These are phyloP conservation scores for Plasmodium vivax DNA, from an alignment of 169 alveolate genomes.

Conservation along the genomic window DNA sequence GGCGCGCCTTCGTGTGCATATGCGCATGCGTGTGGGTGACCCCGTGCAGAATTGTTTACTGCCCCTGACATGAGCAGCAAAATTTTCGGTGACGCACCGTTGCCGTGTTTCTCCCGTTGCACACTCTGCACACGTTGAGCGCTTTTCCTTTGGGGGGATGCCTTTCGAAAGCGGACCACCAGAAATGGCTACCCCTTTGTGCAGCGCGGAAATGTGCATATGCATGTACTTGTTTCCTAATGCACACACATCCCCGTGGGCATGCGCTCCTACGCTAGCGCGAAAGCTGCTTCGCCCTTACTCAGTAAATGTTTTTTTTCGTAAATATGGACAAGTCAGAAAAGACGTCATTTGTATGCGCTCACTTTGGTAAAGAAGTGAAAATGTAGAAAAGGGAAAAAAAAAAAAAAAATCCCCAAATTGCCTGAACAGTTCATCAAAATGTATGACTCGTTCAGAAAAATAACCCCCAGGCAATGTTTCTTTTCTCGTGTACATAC, in stretches of 20 bases:
- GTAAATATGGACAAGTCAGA: neutral
- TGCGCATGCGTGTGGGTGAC: neutral
- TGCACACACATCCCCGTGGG: neutral
- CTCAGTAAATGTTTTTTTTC: neutral
- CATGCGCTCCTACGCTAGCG: neutral
- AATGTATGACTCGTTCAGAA: constrained; percentile 6
- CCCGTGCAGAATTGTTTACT: neutral
- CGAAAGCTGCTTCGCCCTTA: neutral
- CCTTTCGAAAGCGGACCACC: neutral
- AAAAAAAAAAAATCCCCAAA: constrained; percentile 9
- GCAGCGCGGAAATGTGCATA: neutral
- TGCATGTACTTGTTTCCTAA: neutral
- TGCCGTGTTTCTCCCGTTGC: neutral
- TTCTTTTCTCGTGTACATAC: neutral
- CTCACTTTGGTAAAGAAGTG: neutral
- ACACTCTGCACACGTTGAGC: neutral
- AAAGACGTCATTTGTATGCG: neutral
- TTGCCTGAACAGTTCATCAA: neutral
- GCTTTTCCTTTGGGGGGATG: neutral
- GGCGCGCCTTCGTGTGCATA: neutral
- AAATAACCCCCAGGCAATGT: neutral
- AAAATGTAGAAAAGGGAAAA: neutral
- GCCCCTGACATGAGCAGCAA: neutral
- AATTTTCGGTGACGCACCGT: neutral
- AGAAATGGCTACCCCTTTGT: neutral